Evolutionary conservation across 257 asterid species (phyloP), one percentile per base, ranked within the genome.

Genomic region (Ilex asprella): DNA sequence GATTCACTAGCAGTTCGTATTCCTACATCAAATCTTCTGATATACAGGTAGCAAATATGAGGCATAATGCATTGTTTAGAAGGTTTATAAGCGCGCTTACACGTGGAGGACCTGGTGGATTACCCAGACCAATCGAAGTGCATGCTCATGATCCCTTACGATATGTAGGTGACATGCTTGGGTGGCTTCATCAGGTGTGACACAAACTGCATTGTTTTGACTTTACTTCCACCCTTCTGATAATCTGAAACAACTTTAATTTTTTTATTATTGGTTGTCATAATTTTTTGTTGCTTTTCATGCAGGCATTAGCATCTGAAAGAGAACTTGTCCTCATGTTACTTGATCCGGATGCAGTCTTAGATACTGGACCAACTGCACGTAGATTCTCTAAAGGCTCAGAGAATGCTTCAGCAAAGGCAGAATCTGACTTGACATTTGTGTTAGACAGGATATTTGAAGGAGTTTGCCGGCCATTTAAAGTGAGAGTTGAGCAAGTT

Each of bases 91-190:
- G 97, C 72, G 99, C 99, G 69, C 96, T 93, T 62, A 93, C 99
- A 49, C 97, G 97, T 60, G 99, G 99, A 79, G 97, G 99, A 68
- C 94, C 96, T 55, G 90, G 99, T 82, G 99, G 97, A 68, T 75
- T 87, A 61, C 99, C 99, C 67, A 83, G 99, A 78, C 99, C 99
- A 58, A 93, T 93, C 59, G 99, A 93, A 77, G 99, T 93, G 71
- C 99, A 89, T 77, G 99, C 99, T 56, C 97, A 93, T 21, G 99
- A 93, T 79, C 97, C 99, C 74, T 80, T 93, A 63, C 81, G 97
- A 93, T 93, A 93, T 70, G 96, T 89, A 3, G 97, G 97, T 32
- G 99, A 93, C 79, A 93, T 89, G 99, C 94, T 93, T 35, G 99
- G 97, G 66, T 93, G 99, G 99, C 70, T 93, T 74, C 99, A 93